Evolutionary conservation across 2,329 filamentous ascomycete species (phyloP).

Genomic region (Fusarium transvaalense): DNA sequence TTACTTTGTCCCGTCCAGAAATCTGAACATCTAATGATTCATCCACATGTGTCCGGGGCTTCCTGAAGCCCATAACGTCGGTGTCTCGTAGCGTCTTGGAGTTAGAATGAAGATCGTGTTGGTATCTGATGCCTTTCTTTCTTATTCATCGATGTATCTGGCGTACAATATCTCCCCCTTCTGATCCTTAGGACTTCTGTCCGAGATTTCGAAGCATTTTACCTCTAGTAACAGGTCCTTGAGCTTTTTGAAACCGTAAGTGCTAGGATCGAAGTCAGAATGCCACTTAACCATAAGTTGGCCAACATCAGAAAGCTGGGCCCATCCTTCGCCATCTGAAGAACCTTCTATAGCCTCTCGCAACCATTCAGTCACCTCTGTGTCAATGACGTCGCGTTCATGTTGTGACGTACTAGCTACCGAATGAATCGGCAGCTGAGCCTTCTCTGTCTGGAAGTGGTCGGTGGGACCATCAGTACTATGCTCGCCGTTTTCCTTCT

Average conservation of each 20-base stretch:
- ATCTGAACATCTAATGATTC: no score
- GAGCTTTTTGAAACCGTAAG: constrained; percentile 47
- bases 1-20: no score
- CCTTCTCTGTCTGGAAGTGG: no score
- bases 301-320: constrained; percentile 47
- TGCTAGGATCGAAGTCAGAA: constrained; percentile 51
- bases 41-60: no score
- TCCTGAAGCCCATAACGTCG: no score
- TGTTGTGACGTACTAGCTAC: background rate
- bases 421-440: background rate
- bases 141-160: no score
- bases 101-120: no score
- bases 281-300: constrained; percentile 43
- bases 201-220: background rate
- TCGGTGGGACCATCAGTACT: no score
- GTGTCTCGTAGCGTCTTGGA: no score
- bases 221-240: constrained; percentile 24
- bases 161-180: background rate
- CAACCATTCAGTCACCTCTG: constrained; percentile 11
- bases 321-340: constrained; percentile 48
- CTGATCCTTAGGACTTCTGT: background rate
- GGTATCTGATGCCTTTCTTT: no score
- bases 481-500: no score
- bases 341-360: constrained; percentile 34
- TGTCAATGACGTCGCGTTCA: background rate